Evolutionary conservation across 352 stramenopile species (phyloP).

Genomic region (Phytophthora nicotianae): DNA sequence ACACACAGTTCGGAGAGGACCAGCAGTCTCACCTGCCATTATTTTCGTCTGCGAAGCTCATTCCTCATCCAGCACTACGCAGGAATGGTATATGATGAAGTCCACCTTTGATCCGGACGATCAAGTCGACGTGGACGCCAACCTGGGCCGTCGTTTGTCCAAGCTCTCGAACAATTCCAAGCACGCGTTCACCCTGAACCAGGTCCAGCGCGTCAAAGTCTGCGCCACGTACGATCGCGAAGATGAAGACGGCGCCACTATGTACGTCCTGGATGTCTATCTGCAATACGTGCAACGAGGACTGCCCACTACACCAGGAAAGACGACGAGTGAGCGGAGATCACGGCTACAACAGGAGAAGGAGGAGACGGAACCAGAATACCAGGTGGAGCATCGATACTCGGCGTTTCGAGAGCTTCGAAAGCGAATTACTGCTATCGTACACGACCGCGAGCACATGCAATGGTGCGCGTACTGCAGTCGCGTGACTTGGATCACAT

Average conservation of each 20-base stretch:
- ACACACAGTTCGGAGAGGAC: constrained; percentile 16
- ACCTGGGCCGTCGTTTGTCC: constrained; percentile 38
- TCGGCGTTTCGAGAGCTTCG: constrained; percentile 60
- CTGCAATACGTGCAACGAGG: constrained; percentile 55
- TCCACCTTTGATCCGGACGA: constrained; percentile 18
- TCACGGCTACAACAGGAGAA: constrained; percentile 29
- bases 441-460: constrained; percentile 42
- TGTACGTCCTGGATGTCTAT: constrained; percentile 65
- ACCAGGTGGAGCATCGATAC: constrained; percentile 65
- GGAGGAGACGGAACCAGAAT: constrained; percentile 32
- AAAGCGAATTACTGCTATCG: constrained; percentile 31
- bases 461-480: constrained; percentile 63
- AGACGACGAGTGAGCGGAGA: constrained; percentile 28
- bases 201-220: constrained; percentile 60
- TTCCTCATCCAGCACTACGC: constrained; percentile 6
- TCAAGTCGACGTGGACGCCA: constrained; percentile 11
- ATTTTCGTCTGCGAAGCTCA: constrained; percentile 5
- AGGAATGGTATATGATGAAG: constrained; percentile 21
- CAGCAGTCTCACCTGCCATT: constrained; percentile 11
- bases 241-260: constrained; percentile 41
- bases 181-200: constrained; percentile 61
- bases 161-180: constrained; percentile 59
- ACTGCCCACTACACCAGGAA: constrained; percentile 38
- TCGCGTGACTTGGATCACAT: constrained; percentile 47
- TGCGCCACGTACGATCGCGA: constrained; percentile 39